These are phyloP conservation scores for Salix koriyanagi DNA, from an alignment of 345 rosid species.

Conservation along the genomic window DNA sequence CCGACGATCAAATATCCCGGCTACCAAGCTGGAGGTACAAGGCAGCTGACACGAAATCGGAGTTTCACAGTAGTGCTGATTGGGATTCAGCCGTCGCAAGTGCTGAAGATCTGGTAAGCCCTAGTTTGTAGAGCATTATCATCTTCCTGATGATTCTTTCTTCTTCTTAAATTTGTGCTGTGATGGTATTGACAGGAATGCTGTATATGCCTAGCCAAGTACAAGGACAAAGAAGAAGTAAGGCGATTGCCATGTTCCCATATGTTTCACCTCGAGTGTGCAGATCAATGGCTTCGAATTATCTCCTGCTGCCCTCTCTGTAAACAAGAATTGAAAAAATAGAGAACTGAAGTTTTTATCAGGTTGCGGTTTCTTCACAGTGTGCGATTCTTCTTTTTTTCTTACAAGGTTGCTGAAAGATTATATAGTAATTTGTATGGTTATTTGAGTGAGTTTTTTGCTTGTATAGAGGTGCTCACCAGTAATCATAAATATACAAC, in stretches of 20 bases:
- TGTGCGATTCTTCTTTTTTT: neutral
- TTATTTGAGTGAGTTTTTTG: neutral
- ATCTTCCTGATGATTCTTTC: neutral
- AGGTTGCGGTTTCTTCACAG: neutral
- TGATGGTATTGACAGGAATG: constrained; percentile 60
- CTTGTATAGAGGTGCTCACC: neutral
- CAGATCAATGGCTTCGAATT: constrained; percentile 95
- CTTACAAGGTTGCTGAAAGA: neutral
- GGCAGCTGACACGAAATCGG: constrained; percentile 33
- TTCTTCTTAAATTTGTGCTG: neutral
- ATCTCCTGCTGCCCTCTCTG: constrained; percentile 97
- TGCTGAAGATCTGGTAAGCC: constrained; percentile 29
- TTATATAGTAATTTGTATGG: neutral
- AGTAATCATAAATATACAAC: neutral
- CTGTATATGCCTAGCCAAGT: constrained; percentile 83
- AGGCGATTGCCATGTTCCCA: constrained; percentile 87
- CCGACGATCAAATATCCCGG: constrained; percentile 78
- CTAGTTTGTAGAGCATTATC: no score
- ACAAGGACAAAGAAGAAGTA: constrained; percentile 86
- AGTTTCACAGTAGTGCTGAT: constrained; percentile 28
- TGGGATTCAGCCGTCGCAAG: constrained; percentile 27
- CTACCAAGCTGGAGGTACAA: constrained; percentile 83
- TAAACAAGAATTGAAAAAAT: constrained; percentile 77
- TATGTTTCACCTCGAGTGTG: constrained; percentile 81
- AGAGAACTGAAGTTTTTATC: neutral